phyloP scores from a whole-genome alignment of 148 eudicot genomes.

The Rhododendron griersonianum region DNA sequence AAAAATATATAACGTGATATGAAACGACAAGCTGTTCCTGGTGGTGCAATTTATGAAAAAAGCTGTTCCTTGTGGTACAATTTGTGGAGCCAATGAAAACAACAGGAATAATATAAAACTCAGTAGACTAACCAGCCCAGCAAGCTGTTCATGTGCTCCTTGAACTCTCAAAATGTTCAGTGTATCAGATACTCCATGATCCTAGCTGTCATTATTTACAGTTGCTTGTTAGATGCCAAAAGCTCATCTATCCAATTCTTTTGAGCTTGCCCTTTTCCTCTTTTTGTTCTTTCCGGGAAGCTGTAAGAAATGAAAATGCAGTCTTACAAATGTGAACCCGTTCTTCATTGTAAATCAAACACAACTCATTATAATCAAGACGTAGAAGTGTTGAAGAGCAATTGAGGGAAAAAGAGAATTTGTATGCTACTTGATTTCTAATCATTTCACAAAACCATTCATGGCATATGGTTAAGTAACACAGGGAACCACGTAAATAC shows the following conservation, averaged over 20 bases:
- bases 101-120: not conserved
- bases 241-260: not conserved
- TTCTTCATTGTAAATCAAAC: not conserved
- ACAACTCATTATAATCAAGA: not conserved
- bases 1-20: not conserved
- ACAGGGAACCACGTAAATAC: not conserved
- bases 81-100: not conserved
- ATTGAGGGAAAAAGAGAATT: not conserved
- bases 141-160: not conserved
- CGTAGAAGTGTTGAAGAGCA: not conserved
- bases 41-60: no score
- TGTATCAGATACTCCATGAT: not conserved
- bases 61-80: not conserved
- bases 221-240: not conserved
- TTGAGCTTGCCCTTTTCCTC: not conserved
- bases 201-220: not conserved
- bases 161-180: not conserved
- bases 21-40: not conserved
- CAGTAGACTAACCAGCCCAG: not conserved
- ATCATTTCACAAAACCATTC: not conserved
- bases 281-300: not conserved
- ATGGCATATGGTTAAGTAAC: not conserved
- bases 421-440: not conserved
- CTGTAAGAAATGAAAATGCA: not conserved
- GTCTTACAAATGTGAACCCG: not conserved